phyloP scores from a whole-genome alignment of 768 basidiomycete genomes.

The Agrocybe pediades region DNA sequence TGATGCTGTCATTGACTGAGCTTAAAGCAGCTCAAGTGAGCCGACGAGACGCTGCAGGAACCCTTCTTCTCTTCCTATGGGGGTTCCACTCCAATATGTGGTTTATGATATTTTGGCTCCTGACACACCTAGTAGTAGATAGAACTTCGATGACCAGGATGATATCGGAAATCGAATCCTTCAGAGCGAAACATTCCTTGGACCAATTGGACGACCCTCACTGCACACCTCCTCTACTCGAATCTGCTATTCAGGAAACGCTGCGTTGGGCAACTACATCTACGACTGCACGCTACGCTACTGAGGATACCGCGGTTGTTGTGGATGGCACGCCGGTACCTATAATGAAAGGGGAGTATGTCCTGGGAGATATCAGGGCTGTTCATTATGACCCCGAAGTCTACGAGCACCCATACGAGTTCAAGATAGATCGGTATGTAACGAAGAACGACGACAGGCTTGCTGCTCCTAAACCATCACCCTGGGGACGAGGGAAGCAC shows the following conservation, averaged over 20 bases:
- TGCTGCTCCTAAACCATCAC: background rate
- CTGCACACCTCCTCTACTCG: background rate
- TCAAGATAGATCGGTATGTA: conserved; percentile 10
- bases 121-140: conserved; percentile 1
- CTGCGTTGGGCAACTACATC: conserved; percentile 7
- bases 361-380: conserved; percentile 4
- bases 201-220: no score
- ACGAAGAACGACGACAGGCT: background rate
- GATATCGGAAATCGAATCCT: background rate
- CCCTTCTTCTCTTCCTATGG: conserved; percentile 1
- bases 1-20: conserved; percentile 1
- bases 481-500: conserved; percentile 7
- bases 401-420: conserved; percentile 9
- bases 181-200: background rate
- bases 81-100: conserved; percentile 3
- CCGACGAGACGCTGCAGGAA: background rate
- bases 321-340: background rate
- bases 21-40: background rate
- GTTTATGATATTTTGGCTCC: conserved; percentile 6
- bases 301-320: background rate
- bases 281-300: conserved; percentile 1
- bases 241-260: conserved; percentile 3
- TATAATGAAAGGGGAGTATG: conserved; percentile 3
- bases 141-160: background rate
- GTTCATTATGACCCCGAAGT: conserved; percentile 11